phyloP scores from a whole-genome alignment of 1,139 yeast species.

The Diutina mesorugosa region DNA sequence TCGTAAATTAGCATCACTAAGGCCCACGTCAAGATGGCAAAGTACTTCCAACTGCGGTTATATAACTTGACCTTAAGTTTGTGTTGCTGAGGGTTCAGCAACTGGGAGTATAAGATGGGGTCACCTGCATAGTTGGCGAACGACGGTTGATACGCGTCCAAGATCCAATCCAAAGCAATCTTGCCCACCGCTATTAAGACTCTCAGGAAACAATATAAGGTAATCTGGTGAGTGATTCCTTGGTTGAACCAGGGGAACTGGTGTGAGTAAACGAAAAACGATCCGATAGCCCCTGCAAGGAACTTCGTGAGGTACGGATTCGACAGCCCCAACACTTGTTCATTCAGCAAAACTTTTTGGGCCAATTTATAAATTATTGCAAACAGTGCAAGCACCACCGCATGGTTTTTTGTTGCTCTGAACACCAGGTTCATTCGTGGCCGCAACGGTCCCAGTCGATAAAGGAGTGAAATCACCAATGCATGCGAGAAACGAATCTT shows the following conservation, averaged over 20 bases:
- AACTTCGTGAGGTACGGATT: slow-evolving; percentile 25
- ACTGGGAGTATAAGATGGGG: slow-evolving; percentile 16
- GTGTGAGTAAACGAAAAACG: slow-evolving; percentile 55
- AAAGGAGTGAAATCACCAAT: slow-evolving; percentile 47
- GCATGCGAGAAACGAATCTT: slow-evolving; percentile 66
- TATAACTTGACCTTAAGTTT: slow-evolving; percentile 23
- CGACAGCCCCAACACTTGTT: slow-evolving; percentile 20
- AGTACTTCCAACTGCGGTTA: slow-evolving; percentile 44
- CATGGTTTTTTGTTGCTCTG: slow-evolving; percentile 53
- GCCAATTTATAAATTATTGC: slow-evolving; percentile 47
- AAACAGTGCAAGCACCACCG: slow-evolving; percentile 51
- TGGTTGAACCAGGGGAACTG: slow-evolving; percentile 32
- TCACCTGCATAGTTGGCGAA: slow-evolving; percentile 12
- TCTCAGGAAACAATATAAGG: slow-evolving; percentile 48
- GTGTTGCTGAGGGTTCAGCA: slow-evolving; percentile 18
- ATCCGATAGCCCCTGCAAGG: slow-evolving; percentile 52
- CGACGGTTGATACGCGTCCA: slow-evolving; percentile 24
- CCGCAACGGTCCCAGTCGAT: slow-evolving; percentile 33
- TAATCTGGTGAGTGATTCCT: slow-evolving; percentile 45
- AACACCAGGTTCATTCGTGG: slow-evolving; percentile 38
- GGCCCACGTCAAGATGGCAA: slow-evolving; percentile 68
- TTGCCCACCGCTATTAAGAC: slow-evolving; percentile 43
- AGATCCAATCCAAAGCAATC: slow-evolving; percentile 26
- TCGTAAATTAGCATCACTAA: slow-evolving; percentile 62
- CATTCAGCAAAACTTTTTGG: slow-evolving; percentile 19